Base-by-base conservation (phyloP, 2,329 filamentous ascomycete species). In the Ophiostoma himal-ulmi region DNA sequence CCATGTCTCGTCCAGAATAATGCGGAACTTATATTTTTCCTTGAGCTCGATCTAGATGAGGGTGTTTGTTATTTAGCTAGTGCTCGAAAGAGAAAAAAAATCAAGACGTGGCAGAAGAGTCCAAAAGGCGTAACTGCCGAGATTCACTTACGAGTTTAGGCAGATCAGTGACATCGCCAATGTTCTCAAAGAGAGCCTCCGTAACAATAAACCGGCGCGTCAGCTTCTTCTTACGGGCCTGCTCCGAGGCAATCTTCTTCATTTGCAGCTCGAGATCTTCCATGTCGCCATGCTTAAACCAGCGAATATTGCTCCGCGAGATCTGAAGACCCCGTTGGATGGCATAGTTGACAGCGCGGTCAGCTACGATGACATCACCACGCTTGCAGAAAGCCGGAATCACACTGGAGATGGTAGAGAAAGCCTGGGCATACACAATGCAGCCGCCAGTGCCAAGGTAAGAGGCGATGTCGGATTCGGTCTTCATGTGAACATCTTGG, bases 261-360 rank as follows among this genome's bases (percentile, higher is more conserved):
- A 99, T 86, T 37, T 96, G 91, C 39, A 88, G 84, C 79, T 98
- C 93, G 74, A 99, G 81, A 78, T 98, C 94, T 67, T 93, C 90
- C 91, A 97, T 93, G 77, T 99, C 92, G 77, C 96, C 95, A 80
- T 99, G 95, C 75, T 96, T 90, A 80, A 91, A 99, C 93, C 94
- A 99, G 72, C 89, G 86, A 73, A 99, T 92, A 70, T 88, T 94
- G 81, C 94, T 97, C 72, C 95, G 86, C 36, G 91, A 95, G 71
- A 96, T 93, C 81, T 99, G 93, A 8, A 99, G 86, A 48, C 95
- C 96, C 80, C 96, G 97, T 69, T 95, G 90, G 75, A 97, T 94
- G 13, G 94, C 89, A 82, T 92, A 98, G 79, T 97, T 98, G 78
- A 95, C 91, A 48, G 93, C 92, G 75, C 91, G 91, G 81, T 99